Evolutionary conservation across 1,284 basidiomycete species (phyloP).

Genomic region (Baeospora myosura): DNA sequence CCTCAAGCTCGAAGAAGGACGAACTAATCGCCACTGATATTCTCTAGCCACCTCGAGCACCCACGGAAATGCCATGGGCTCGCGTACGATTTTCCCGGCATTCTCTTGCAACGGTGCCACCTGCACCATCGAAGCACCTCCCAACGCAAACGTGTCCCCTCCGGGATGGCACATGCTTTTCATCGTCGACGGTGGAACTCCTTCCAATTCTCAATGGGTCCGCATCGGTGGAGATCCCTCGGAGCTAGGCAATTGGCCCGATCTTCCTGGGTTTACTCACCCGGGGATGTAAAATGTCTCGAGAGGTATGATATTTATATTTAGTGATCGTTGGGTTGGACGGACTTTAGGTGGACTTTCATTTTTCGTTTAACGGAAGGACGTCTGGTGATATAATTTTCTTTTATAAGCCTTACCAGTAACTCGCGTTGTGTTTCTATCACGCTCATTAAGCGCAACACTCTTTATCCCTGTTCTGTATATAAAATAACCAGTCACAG

Average conservation of each 20-base stretch:
- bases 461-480: no score
- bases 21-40: background rate
- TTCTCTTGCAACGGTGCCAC: constrained; percentile 55
- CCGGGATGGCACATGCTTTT: constrained; percentile 74
- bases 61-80: constrained; percentile 71
- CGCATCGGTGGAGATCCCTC: constrained; percentile 70
- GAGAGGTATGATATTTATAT: no score
- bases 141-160: constrained; percentile 57
- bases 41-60: constrained; percentile 60
- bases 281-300: constrained; percentile 39
- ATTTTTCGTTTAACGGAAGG: no score
- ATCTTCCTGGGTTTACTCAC: constrained; percentile 51
- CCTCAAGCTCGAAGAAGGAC: background rate
- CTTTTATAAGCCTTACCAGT: no score
- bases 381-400: no score
- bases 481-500: no score
- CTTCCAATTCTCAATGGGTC: constrained; percentile 63
- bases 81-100: constrained; percentile 60
- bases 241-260: constrained; percentile 60
- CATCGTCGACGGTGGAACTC: constrained; percentile 67
- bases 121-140: constrained; percentile 64
- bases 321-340: no score
- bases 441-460: no score
- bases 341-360: no score
- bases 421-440: no score